Evolutionary conservation across 2,329 filamentous ascomycete genomes (phyloP).

Genomic region (Fusarium kyushuense): DNA sequence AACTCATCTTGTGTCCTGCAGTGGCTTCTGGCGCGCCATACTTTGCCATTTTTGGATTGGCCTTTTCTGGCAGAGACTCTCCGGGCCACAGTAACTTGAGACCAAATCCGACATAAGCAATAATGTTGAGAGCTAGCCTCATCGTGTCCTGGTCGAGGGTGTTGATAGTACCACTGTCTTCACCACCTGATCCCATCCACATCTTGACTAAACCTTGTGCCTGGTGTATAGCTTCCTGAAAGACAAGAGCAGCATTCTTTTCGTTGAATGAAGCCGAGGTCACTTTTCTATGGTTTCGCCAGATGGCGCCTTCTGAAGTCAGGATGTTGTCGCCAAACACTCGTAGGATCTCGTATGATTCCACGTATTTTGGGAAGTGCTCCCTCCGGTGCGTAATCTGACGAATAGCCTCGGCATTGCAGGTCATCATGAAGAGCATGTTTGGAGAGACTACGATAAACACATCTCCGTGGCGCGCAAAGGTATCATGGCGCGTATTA

Average conservation of each 20-base stretch:
- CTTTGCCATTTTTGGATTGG: constrained; percentile 61
- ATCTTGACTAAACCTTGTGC: constrained; percentile 69
- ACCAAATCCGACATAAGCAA: constrained; percentile 78
- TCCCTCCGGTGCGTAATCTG: constrained; percentile 75
- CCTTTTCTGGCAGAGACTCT: constrained; percentile 61
- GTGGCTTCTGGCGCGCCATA: constrained; percentile 61
- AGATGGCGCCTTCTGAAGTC: constrained; percentile 74
- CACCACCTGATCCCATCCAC: constrained; percentile 61
- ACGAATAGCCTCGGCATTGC: constrained; percentile 73
- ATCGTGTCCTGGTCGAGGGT: constrained; percentile 74
- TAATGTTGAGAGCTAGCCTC: constrained; percentile 68
- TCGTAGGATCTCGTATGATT: constrained; percentile 53
- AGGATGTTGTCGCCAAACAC: constrained; percentile 78
- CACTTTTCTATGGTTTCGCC: constrained; percentile 79
- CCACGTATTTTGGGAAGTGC: constrained; percentile 69
- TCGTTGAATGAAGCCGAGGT: constrained; percentile 81
- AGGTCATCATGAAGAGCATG: constrained; percentile 65
- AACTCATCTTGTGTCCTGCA: constrained; percentile 71
- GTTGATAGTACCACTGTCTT: constrained; percentile 59
- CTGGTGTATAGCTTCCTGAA: constrained; percentile 71
- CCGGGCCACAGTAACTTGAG: constrained; percentile 72
- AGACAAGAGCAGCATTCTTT: constrained; percentile 77
- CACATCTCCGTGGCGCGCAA: constrained; percentile 70
- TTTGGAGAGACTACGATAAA: constrained; percentile 74
- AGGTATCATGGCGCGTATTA: constrained; percentile 67